Conservation (phyloP, 2,329 filamentous ascomycete genomes). For the Monilinia aucupariae region DNA sequence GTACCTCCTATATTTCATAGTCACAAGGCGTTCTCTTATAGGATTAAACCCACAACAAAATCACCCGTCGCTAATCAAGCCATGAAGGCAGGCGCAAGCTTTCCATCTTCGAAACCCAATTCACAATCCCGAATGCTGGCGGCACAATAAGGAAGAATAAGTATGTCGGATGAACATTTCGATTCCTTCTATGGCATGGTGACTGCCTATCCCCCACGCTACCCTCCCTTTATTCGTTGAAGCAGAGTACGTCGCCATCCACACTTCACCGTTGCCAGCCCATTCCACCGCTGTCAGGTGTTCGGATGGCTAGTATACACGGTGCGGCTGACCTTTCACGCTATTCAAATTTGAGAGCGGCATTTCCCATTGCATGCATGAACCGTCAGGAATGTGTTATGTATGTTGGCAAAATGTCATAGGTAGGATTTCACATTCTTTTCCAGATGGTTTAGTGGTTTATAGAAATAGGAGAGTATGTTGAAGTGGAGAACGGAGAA, state of each 20-base stretch:
- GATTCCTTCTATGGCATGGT: background rate
- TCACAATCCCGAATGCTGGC: background rate
- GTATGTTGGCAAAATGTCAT: background rate
- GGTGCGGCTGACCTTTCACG: constrained; percentile 4
- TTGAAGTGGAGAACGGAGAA: background rate
- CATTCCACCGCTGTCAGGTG: background rate
- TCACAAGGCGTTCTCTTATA: background rate
- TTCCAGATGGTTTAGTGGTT: background rate
- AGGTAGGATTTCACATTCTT: background rate
- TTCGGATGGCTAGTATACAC: background rate
- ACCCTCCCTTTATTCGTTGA: background rate
- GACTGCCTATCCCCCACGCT: background rate
- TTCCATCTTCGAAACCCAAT: background rate
- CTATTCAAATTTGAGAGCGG: background rate
- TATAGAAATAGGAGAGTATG: background rate
- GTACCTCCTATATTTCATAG: background rate
- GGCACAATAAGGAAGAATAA: background rate
- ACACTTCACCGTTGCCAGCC: constrained; percentile 7
- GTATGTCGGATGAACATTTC: background rate
- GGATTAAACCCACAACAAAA: background rate
- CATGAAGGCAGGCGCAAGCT: too few species aligned
- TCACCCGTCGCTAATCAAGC: background rate
- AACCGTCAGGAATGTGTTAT: background rate
- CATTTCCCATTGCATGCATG: background rate
- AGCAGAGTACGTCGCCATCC: background rate